These are phyloP conservation scores for Cytospora leucostoma DNA, from an alignment of 2,329 filamentous ascomycete species.

Conservation along the genomic window DNA sequence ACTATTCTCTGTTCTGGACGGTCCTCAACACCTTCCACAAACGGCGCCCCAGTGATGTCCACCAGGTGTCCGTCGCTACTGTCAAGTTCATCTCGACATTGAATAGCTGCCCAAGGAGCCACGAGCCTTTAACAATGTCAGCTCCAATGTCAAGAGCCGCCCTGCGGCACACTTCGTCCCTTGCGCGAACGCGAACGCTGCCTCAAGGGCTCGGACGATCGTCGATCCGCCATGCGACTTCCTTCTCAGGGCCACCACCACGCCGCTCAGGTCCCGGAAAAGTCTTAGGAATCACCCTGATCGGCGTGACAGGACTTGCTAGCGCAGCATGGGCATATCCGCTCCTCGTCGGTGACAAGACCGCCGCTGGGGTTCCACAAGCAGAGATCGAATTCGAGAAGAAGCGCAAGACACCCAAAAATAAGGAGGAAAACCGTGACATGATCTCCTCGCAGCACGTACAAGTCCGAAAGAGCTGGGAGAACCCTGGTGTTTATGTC, in stretches of 20 bases:
- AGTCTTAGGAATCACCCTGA: slow-evolving; percentile 9
- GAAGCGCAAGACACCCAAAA: slow-evolving; percentile 55
- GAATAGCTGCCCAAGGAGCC: background rate
- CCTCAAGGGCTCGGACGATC: slow-evolving; percentile 10
- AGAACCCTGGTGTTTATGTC: slow-evolving; percentile 84
- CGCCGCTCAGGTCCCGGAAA: slow-evolving; percentile 5
- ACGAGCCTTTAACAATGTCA: slow-evolving; percentile 18
- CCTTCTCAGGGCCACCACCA: slow-evolving; percentile 14
- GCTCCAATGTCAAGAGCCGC: slow-evolving; percentile 16
- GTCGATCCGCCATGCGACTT: slow-evolving; percentile 18
- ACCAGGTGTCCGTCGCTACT: background rate
- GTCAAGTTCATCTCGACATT: background rate
- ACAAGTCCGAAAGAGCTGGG: slow-evolving; percentile 81
- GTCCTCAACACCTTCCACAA: slow-evolving; percentile 4
- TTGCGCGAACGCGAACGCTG: slow-evolving; percentile 7
- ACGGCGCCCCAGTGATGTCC: slow-evolving; percentile 3
- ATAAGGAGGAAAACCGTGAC: slow-evolving; percentile 73
- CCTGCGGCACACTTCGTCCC: slow-evolving; percentile 13
- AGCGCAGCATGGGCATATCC: slow-evolving; percentile 25
- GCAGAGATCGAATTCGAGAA: slow-evolving; percentile 70
- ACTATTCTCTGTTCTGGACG: slow-evolving; percentile 17
- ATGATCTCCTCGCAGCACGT: slow-evolving; percentile 81
- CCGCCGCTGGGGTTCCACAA: slow-evolving; percentile 35
- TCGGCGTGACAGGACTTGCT: slow-evolving; percentile 8
- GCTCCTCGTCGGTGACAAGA: slow-evolving; percentile 24